phyloP scores from a whole-genome alignment of 192 early-diverging fungal genomes.

The Phycomyces blakesleeanus region DNA sequence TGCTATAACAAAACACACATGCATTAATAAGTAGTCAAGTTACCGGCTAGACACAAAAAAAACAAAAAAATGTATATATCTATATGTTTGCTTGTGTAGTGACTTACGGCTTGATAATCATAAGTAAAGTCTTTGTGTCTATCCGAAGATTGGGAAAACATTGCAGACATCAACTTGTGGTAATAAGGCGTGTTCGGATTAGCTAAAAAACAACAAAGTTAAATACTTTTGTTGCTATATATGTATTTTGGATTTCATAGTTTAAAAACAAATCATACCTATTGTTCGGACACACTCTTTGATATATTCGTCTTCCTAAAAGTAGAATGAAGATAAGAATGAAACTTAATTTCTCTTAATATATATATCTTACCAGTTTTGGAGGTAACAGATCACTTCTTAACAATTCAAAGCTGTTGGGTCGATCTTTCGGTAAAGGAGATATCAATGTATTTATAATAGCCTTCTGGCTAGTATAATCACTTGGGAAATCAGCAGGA shows the following conservation, averaged over 20 bases:
- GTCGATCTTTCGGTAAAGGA: constrained; percentile 74
- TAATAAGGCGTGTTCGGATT: constrained; percentile 89
- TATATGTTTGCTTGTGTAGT: too few species aligned
- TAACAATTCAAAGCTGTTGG: constrained; percentile 77
- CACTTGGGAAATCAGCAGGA: constrained; percentile 63
- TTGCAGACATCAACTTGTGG: constrained; percentile 67
- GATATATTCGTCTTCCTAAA: constrained; percentile 81
- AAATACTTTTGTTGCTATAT: too few species aligned
- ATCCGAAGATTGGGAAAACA: constrained; percentile 76
- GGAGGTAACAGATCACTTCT: constrained; percentile 79
- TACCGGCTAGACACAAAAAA: too few species aligned
- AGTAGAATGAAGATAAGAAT: not conserved
- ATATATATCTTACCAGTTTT: constrained; percentile 38
- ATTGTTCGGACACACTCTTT: constrained; percentile 88
- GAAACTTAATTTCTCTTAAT: constrained; percentile 29
- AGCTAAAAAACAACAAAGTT: too few species aligned
- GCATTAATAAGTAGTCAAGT: too few species aligned
- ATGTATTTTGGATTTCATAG: not conserved
- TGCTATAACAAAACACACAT: too few species aligned
- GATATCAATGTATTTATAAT: constrained; percentile 72
- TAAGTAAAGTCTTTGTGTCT: constrained; percentile 88
- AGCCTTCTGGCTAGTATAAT: constrained; percentile 60
- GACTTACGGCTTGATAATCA: constrained; percentile 64
- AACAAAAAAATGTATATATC: too few species aligned
- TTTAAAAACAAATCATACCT: constrained; percentile 20